A percentile compares a stretch with the other conserved stretches of the same genome.
phyloP scores from a whole-genome alignment of 2,329 filamentous ascomycete species.

The Monilinia vaccinii-corymbosi region DNA sequence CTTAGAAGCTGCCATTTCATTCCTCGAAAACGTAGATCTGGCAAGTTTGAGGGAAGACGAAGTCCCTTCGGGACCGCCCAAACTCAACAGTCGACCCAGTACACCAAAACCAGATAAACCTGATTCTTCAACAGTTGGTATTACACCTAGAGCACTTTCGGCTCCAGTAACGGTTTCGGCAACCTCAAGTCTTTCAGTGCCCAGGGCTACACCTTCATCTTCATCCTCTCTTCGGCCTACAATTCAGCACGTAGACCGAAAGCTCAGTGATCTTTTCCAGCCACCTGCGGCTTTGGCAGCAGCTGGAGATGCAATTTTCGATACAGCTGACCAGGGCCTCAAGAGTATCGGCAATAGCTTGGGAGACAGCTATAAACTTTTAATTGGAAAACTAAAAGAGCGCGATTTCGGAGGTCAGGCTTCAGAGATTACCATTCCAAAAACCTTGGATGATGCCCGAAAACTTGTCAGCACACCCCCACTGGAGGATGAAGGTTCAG shows the following conservation, averaged over 20 bases:
- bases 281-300: slow-evolving; percentile 73
- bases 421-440: slow-evolving; percentile 58
- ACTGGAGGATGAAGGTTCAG: slow-evolving; percentile 34
- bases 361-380: slow-evolving; percentile 86
- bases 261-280: slow-evolving; percentile 79
- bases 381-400: slow-evolving; percentile 82
- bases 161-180: slow-evolving; percentile 18
- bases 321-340: slow-evolving; percentile 80
- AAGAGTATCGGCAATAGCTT: slow-evolving; percentile 88
- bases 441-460: slow-evolving; percentile 85
- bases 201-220: slow-evolving; percentile 25
- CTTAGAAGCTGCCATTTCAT: slow-evolving; percentile 87
- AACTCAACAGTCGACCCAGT: slow-evolving; percentile 40
- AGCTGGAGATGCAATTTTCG: slow-evolving; percentile 76
- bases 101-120: slow-evolving; percentile 33
- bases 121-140: slow-evolving; percentile 23
- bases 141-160: slow-evolving; percentile 26
- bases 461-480: slow-evolving; percentile 73
- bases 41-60: slow-evolving; percentile 80
- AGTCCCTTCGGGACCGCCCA: slow-evolving; percentile 56
- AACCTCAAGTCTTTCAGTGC: slow-evolving; percentile 28
- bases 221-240: slow-evolving; percentile 27
- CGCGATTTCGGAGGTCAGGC: slow-evolving; percentile 41
- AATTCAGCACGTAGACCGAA: slow-evolving; percentile 52
- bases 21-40: slow-evolving; percentile 90